A percentile compares a stretch with the other conserved stretches of the same genome.
These are phyloP conservation scores for Nitzschia putrida DNA, from an alignment of 108 stramenopile genomes.

Conservation along the genomic window DNA sequence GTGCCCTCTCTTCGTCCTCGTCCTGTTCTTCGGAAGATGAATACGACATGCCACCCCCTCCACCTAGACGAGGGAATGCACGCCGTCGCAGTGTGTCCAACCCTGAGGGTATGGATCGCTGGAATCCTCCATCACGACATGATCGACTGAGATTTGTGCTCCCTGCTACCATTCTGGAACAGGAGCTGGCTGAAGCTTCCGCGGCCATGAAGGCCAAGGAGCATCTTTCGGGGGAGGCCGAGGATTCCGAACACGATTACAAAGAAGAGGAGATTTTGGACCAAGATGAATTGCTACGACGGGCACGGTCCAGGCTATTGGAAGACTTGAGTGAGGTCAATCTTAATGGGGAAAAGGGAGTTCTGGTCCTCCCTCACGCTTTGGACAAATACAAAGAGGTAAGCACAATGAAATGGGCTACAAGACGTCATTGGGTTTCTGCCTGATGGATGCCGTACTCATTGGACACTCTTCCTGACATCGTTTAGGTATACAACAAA, in stretches of 20 bases:
- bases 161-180: slow-evolving; percentile 74
- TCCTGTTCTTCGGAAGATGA: slow-evolving; percentile 61
- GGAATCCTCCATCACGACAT: slow-evolving; percentile 52
- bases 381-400: slow-evolving; percentile 87
- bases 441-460: too few species aligned
- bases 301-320: slow-evolving; percentile 72
- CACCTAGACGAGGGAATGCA: slow-evolving; percentile 36
- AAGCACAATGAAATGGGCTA: slow-evolving; percentile 13
- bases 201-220: slow-evolving; percentile 45
- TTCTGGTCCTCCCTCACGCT: slow-evolving; percentile 75
- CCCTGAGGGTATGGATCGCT: slow-evolving; percentile 91
- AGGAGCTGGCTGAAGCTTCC: slow-evolving; percentile 76
- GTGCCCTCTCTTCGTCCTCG: slow-evolving; percentile 11
- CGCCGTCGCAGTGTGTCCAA: slow-evolving; percentile 78
- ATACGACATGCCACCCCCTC: slow-evolving; percentile 69
- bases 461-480: neutral
- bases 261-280: slow-evolving; percentile 34
- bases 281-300: slow-evolving; percentile 70
- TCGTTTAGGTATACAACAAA: slow-evolving; percentile 85
- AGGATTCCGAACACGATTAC: slow-evolving; percentile 16
- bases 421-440: too few species aligned
- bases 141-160: slow-evolving; percentile 67
- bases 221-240: slow-evolving; percentile 15
- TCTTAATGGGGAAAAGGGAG: slow-evolving; percentile 68
- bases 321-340: slow-evolving; percentile 80